These are phyloP conservation scores for Zygoascus meyerae DNA, from an alignment of 1,139 yeast species.

Conservation along the genomic window DNA sequence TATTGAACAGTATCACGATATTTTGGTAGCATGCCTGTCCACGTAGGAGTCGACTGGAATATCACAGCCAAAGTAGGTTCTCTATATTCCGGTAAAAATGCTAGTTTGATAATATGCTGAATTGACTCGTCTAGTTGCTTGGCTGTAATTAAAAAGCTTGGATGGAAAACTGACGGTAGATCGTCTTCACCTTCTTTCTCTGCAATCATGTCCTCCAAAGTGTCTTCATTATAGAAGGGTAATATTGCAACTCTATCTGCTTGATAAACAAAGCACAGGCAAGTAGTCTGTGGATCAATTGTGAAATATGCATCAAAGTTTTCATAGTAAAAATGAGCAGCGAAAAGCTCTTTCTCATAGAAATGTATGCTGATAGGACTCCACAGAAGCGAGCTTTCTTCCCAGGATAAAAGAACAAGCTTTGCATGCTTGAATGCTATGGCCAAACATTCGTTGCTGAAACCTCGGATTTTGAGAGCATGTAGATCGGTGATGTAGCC, in stretches of 20 bases:
- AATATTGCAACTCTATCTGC: conserved; percentile 64
- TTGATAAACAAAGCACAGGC: conserved; percentile 61
- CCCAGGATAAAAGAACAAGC: conserved; percentile 71
- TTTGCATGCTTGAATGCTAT: conserved; percentile 74
- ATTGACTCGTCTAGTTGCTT: conserved; percentile 52
- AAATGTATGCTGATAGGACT: conserved; percentile 77
- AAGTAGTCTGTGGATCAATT: conserved; percentile 60
- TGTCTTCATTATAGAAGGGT: conserved; percentile 52
- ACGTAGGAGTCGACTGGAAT: conserved; percentile 56
- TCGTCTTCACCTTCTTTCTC: conserved; percentile 11
- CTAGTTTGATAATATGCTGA: conserved; percentile 59
- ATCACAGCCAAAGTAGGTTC: conserved; percentile 78
- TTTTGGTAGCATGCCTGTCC: conserved; percentile 65
- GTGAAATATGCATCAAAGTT: conserved; percentile 45
- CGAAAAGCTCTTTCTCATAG: conserved; percentile 60
- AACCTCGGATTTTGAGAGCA: conserved; percentile 45
- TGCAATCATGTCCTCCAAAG: conserved; percentile 18
- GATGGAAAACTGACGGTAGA: conserved; percentile 21
- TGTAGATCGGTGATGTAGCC: conserved; percentile 63
- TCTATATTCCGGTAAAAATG: conserved; percentile 63
- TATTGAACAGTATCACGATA: conserved; percentile 60
- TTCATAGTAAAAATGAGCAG: conserved; percentile 42
- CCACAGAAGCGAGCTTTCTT: conserved; percentile 45
- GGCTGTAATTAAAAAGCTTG: conserved; percentile 50
- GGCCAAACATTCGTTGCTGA: conserved; percentile 52